These are phyloP conservation scores for Penicillium atrosanguineum DNA, from an alignment of 495 filamentous ascomycete species.

Conservation along the genomic window DNA sequence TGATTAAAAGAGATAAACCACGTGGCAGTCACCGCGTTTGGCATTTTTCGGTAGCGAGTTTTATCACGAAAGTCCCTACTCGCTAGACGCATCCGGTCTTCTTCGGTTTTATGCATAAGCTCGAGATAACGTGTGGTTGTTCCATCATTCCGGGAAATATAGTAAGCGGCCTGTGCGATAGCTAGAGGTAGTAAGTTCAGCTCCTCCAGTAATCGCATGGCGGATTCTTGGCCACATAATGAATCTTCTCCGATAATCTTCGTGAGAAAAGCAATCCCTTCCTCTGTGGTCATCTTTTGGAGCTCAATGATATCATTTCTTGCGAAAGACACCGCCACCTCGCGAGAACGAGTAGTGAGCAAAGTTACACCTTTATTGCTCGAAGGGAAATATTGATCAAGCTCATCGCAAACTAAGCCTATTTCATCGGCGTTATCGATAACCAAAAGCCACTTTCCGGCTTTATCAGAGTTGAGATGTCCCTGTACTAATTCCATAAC, in stretches of 20 bases:
- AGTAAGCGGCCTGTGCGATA: constrained; percentile 33
- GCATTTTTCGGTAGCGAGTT: constrained; percentile 33
- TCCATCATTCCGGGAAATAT: constrained; percentile 33
- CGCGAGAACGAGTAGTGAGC: background rate
- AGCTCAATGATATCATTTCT: constrained; percentile 20
- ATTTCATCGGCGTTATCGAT: constrained; percentile 3
- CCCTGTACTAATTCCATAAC: constrained; percentile 1
- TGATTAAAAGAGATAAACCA: constrained; percentile 52
- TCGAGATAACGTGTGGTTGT: constrained; percentile 39
- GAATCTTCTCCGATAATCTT: constrained; percentile 13
- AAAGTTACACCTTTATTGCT: background rate
- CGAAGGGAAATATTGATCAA: background rate
- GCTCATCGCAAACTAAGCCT: background rate
- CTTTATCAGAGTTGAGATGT: background rate
- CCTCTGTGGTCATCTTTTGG: constrained; percentile 5
- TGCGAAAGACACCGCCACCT: constrained; percentile 13
- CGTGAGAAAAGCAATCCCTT: constrained; percentile 19
- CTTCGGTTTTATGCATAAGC: constrained; percentile 36
- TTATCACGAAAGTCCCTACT: constrained; percentile 44
- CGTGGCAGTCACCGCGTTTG: constrained; percentile 41
- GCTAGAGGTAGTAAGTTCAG: constrained; percentile 32
- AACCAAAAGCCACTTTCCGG: constrained; percentile 1
- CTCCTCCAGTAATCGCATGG: constrained; percentile 21
- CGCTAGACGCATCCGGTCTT: constrained; percentile 32
- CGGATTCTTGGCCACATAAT: constrained; percentile 8